These are phyloP conservation scores for Kodamaea laetipori DNA, from an alignment of 805 yeast genomes.

Conservation along the genomic window DNA sequence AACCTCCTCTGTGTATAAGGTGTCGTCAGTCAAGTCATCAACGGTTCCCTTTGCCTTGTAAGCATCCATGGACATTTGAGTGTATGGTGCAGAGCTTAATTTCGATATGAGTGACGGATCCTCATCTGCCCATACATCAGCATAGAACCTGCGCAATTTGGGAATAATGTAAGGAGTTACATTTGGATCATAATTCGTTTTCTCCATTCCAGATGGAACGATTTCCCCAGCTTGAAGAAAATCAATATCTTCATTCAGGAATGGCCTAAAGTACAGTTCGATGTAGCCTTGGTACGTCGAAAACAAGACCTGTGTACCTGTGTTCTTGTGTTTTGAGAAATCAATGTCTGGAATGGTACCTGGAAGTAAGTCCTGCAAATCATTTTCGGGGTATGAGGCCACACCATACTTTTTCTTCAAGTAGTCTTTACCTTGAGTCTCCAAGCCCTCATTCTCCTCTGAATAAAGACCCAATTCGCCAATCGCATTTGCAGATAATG, in stretches of 20 bases:
- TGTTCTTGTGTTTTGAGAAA: constrained; percentile 71
- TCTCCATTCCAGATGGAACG: constrained; percentile 52
- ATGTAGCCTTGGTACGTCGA: constrained; percentile 81
- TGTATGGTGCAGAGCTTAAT: constrained; percentile 49
- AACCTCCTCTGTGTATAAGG: constrained; percentile 68
- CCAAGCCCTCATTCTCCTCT: constrained; percentile 59
- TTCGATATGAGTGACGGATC: constrained; percentile 53
- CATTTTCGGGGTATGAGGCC: constrained; percentile 82
- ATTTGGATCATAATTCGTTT: constrained; percentile 59
- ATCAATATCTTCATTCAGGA: constrained; percentile 77
- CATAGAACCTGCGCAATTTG: constrained; percentile 78
- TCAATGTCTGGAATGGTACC: constrained; percentile 88
- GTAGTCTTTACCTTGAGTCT: constrained; percentile 71
- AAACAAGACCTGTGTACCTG: constrained; percentile 86
- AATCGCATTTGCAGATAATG: constrained; percentile 63
- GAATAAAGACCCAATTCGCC: constrained; percentile 64
- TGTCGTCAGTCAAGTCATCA: constrained; percentile 58
- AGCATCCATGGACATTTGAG: constrained; percentile 45
- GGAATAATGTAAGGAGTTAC: constrained; percentile 79
- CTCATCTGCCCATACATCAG: constrained; percentile 85
- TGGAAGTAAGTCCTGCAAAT: constrained; percentile 73
- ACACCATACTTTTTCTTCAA: constrained; percentile 80
- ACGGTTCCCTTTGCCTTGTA: constrained; percentile 61
- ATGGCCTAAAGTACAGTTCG: constrained; percentile 81
- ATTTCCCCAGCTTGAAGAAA: constrained; percentile 65